Evolutionary conservation across 345 rosid genomes (phyloP).

Genomic region (Eucalyptus erythrocorys): DNA sequence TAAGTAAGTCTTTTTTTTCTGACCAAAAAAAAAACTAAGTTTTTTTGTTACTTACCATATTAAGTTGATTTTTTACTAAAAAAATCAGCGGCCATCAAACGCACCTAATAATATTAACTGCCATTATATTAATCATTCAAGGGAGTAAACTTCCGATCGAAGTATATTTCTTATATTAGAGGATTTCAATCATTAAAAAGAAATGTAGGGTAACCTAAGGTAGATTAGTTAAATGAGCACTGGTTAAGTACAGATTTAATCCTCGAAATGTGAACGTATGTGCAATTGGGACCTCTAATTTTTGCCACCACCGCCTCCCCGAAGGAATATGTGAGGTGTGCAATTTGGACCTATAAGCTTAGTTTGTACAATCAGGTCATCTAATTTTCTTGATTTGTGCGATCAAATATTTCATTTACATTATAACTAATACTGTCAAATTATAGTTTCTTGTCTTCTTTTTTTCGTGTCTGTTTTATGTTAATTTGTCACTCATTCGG

Average conservation of each 20-base stretch:
- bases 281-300: background rate
- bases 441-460: background rate
- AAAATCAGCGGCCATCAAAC: background rate
- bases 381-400: no score
- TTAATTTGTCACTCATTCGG: background rate
- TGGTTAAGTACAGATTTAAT: background rate
- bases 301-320: background rate
- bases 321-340: rapidly evolving
- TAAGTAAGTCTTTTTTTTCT: no score
- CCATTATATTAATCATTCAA: background rate
- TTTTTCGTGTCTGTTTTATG: background rate
- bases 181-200: background rate
- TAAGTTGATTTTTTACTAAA: no score
- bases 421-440: background rate
- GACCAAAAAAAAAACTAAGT: no score
- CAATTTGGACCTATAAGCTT: background rate
- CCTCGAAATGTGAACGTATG: rapidly evolving
- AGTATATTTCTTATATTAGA: no score
- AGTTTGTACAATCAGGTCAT: background rate
- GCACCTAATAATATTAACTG: background rate
- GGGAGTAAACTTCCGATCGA: no score
- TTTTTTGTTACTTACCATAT: no score
- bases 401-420: no score
- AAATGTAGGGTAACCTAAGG: background rate
- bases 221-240: background rate